Evolutionary conservation across 805 yeast species (phyloP).

Genomic region (Millerozyma acaciae): DNA sequence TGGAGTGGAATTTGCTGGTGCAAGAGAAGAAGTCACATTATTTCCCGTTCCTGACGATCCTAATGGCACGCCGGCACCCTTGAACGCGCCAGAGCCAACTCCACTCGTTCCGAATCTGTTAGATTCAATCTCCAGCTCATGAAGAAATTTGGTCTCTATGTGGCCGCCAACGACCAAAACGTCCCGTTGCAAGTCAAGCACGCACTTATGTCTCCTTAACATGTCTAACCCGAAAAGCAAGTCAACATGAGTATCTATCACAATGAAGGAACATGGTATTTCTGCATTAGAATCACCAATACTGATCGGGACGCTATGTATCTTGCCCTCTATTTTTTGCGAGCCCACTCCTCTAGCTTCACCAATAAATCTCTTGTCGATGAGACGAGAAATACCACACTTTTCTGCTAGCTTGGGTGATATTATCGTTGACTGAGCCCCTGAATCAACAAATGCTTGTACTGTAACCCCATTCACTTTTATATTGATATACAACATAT

Average conservation of each 20-base stretch:
- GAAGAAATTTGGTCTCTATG: conserved; percentile 65
- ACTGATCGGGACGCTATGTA: conserved; percentile 83
- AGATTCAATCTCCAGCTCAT: conserved; percentile 63
- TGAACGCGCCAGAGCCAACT: conserved; percentile 10
- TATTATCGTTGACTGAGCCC: conserved; percentile 88
- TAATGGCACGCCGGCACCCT: conserved; percentile 10
- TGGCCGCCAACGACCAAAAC: conserved; percentile 65
- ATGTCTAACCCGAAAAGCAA: conserved; percentile 84
- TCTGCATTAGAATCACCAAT: conserved; percentile 52
- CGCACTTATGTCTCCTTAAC: conserved; percentile 84
- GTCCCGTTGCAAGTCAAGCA: conserved; percentile 67
- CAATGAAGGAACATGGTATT: conserved; percentile 38
- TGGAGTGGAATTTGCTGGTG: conserved; percentile 7
- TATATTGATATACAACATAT: conserved; percentile 77
- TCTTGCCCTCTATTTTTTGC: conserved; percentile 71
- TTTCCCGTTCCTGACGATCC: conserved; percentile 12
- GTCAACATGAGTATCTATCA: conserved; percentile 66
- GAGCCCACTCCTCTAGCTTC: conserved; percentile 90
- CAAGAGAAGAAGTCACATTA: conserved; percentile 6
- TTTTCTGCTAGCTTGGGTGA: conserved; percentile 72
- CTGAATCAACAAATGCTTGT: conserved; percentile 94
- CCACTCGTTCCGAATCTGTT: conserved; percentile 17
- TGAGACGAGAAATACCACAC: conserved; percentile 64
- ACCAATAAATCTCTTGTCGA: conserved; percentile 78
- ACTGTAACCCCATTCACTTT: conserved; percentile 77